Evolutionary conservation across 2,329 filamentous ascomycete genomes (phyloP), one percentile per base, ranked within the genome.

Genomic region (Fusarium praegraminearum): DNA sequence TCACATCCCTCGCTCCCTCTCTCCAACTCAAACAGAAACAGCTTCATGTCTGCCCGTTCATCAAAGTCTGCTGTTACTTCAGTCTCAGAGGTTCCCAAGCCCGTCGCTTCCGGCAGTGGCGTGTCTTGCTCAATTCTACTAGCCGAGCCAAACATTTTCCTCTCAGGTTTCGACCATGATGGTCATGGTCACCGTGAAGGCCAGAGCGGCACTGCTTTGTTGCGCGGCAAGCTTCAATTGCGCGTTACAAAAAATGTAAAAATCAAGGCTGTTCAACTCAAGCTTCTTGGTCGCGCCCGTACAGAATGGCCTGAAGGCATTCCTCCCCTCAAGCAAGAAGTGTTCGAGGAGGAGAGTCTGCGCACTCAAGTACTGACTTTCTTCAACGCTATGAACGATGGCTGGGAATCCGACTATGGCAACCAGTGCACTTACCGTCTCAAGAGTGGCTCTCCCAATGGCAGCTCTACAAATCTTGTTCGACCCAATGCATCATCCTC

Each of bases 231-330:
- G 70, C 80, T 99, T 58, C 91, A 93, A 74, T 78, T 99, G 40
- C 91, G 91, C 63, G 87, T 98, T 15, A 90, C 92, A 46, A 98
- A 98, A 77, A 92, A 93, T 70, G 89, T 94, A 47, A 99, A 99
- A 81, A 90, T 99, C 71, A 98, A 97, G 83, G 91, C 93, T 6
- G 88, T 99, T 26, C 94, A 92, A 8, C 84, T 99, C 54, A 95
- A 93, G 74, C 92, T 99, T 72, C 88, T 90, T 41, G 96, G 95
- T 32, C 91, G 90, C 76, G 93, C 94, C 5, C 88, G 91, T 69
- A 98, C 96, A 2, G 94, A 97, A 76, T 99, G 96, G 96, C 95
- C 96, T 18, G 96, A 98, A 82, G 93, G 94, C 52, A 96, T 98
- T 32, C 95, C 96, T 5, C 94, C 94, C 0, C 86, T 91, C 60